phyloP scores from a whole-genome alignment of 2,329 filamentous ascomycete genomes.

The Colletotrichum somersetense region DNA sequence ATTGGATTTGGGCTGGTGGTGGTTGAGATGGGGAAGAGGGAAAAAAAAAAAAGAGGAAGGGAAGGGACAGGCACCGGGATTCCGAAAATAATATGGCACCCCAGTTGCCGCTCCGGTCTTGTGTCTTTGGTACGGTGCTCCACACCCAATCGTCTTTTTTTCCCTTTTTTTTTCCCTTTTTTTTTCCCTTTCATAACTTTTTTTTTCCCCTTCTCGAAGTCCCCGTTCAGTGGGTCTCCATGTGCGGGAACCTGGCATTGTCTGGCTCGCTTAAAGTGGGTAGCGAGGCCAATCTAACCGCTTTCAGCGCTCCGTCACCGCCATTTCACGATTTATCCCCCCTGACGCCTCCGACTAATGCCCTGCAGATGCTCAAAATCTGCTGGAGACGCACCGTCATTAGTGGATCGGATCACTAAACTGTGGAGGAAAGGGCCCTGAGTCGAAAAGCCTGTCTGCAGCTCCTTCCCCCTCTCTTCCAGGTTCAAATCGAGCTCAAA shows the following conservation, averaged over 20 bases:
- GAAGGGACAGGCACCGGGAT: slow-evolving; percentile 44
- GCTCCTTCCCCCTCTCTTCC: slow-evolving; percentile 12
- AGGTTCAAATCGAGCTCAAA: slow-evolving; percentile 22
- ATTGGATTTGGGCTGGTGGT: slow-evolving; percentile 47
- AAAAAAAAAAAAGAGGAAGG: slow-evolving; percentile 44
- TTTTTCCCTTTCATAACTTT: slow-evolving; percentile 45
- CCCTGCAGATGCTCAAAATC: slow-evolving; percentile 30
- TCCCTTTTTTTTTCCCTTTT: neutral
- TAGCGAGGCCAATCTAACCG: slow-evolving; percentile 17
- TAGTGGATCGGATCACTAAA: slow-evolving; percentile 21
- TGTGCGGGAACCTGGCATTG: slow-evolving; percentile 28
- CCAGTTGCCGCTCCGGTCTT: slow-evolving; percentile 10
- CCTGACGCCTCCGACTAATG: slow-evolving; percentile 24
- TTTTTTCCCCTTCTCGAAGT: slow-evolving; percentile 34
- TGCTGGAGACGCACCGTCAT: slow-evolving; percentile 33
- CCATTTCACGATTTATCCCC: slow-evolving; percentile 35
- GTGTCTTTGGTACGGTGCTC: slow-evolving; percentile 23
- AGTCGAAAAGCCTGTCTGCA: slow-evolving; percentile 24
- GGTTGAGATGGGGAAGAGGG: slow-evolving; percentile 50
- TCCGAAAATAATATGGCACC: slow-evolving; percentile 41
- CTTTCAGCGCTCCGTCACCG: slow-evolving; percentile 36
- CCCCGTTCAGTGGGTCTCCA: slow-evolving; percentile 21
- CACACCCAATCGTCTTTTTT: slow-evolving; percentile 38
- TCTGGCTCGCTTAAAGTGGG: slow-evolving; percentile 36
- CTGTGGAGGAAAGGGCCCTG: slow-evolving; percentile 32